Evolutionary conservation across 805 yeast species (phyloP).

Genomic region (Hanseniaspora singularis): DNA sequence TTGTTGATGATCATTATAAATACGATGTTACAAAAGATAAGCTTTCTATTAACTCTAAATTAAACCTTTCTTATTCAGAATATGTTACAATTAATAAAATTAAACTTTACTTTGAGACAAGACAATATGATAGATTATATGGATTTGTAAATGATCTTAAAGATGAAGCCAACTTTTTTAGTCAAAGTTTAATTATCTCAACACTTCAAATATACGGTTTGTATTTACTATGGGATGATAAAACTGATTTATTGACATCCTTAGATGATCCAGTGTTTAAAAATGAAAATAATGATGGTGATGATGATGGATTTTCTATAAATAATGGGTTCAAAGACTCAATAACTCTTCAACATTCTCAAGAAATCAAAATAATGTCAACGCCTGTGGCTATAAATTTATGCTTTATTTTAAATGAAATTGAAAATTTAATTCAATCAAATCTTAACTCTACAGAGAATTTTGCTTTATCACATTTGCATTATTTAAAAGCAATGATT

Average conservation of each 20-base stretch:
- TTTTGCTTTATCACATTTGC: conserved; percentile 39
- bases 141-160: neutral
- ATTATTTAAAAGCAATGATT: conserved; percentile 61
- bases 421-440: conserved; percentile 23
- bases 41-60: neutral
- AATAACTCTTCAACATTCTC: neutral
- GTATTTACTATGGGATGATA: conserved; percentile 1
- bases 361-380: neutral
- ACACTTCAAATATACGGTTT: neutral
- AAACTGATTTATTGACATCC: neutral
- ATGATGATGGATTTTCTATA: neutral
- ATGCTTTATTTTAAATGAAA: conserved; percentile 32
- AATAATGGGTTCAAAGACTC: too few species aligned
- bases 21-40: neutral
- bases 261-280: neutral
- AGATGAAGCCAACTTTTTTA: neutral
- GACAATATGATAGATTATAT: neutral
- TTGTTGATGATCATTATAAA: neutral
- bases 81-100: neutral
- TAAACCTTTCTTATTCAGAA: neutral
- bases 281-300: neutral
- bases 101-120: neutral
- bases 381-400: conserved; percentile 21
- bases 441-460: conserved; percentile 1
- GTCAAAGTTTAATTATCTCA: neutral